A percentile compares a stretch with the other conserved stretches of the same genome.
Evolutionary conservation across 768 basidiomycete species (phyloP).

Genomic region (Phaeotremella fagi): DNA sequence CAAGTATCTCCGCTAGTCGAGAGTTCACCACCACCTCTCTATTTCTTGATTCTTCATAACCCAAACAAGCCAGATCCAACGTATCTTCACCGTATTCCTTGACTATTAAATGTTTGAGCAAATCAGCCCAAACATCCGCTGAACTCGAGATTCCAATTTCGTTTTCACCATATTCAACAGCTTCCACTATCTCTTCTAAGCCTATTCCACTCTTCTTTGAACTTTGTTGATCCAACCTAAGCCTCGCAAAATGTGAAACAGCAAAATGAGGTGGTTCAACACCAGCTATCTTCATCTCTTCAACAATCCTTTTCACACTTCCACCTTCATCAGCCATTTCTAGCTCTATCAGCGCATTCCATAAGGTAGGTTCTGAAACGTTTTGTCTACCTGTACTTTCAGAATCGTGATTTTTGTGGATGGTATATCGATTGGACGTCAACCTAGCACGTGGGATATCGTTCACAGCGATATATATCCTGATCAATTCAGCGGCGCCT

Average conservation of each 20-base stretch:
- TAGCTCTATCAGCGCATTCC: constrained; percentile 24
- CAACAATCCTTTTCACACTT: constrained; percentile 7
- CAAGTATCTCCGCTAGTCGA: constrained; percentile 16
- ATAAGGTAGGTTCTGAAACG: neutral
- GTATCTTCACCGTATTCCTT: constrained; percentile 4
- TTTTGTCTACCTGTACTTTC: neutral
- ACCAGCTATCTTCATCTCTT: constrained; percentile 15
- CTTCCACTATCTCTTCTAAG: constrained; percentile 8
- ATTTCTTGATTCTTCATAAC: constrained; percentile 13
- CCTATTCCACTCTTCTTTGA: neutral
- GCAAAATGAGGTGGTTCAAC: constrained; percentile 11
- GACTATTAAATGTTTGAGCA: constrained; percentile 5
- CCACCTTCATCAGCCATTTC: constrained; percentile 7
- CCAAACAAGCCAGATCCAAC: constrained; percentile 9
- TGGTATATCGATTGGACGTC: constrained; percentile 2
- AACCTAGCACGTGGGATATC: constrained; percentile 16
- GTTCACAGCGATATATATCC: constrained; percentile 11
- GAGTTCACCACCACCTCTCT: constrained; percentile 12
- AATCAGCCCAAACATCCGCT: constrained; percentile 18
- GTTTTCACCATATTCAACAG: constrained; percentile 14
- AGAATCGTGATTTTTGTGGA: neutral
- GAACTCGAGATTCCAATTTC: neutral
- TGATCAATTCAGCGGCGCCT: constrained; percentile 13
- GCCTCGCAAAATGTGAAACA: constrained; percentile 3
- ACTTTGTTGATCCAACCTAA: neutral